Conservation (phyloP, 2,329 filamentous ascomycete genomes). For the Keithomyces neogunnii region DNA sequence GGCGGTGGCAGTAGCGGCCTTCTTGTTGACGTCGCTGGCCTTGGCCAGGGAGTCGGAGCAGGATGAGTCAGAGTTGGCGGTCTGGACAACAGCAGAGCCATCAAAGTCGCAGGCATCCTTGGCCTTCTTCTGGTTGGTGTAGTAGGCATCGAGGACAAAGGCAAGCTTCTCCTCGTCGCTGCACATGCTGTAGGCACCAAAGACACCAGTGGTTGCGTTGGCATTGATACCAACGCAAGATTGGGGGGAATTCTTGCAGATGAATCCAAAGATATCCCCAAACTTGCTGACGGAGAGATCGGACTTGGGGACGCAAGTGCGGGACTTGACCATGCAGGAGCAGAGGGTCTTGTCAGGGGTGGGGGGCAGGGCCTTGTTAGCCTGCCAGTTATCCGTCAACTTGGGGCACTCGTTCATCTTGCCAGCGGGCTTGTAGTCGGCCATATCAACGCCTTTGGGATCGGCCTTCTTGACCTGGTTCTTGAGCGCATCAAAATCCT, state of each 20-base stretch:
- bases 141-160: slow-evolving; percentile 68
- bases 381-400: slow-evolving; percentile 55
- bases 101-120: slow-evolving; percentile 61
- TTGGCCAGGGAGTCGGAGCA: slow-evolving; percentile 54
- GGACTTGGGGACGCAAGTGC: slow-evolving; percentile 60
- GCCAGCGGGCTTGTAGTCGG: slow-evolving; percentile 67
- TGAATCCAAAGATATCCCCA: slow-evolving; percentile 61
- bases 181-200: slow-evolving; percentile 76
- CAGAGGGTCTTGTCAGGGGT: slow-evolving; percentile 72
- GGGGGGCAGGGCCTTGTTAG: slow-evolving; percentile 63
- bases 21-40: slow-evolving; percentile 49
- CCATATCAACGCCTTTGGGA: slow-evolving; percentile 57
- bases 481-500: slow-evolving; percentile 68
- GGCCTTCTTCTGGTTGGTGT: slow-evolving; percentile 44
- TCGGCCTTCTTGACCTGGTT: slow-evolving; percentile 59
- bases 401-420: slow-evolving; percentile 64
- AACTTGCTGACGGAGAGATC: slow-evolving; percentile 50
- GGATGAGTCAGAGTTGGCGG: slow-evolving; percentile 34
- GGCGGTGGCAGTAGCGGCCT: slow-evolving; percentile 5
- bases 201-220: slow-evolving; percentile 59
- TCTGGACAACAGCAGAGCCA: slow-evolving; percentile 52
- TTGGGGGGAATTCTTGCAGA: slow-evolving; percentile 52
- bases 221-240: slow-evolving; percentile 61
- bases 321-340: slow-evolving; percentile 70
- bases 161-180: slow-evolving; percentile 59